These are phyloP conservation scores for Angophora floribunda DNA, from an alignment of 345 rosid genomes.

Conservation along the genomic window DNA sequence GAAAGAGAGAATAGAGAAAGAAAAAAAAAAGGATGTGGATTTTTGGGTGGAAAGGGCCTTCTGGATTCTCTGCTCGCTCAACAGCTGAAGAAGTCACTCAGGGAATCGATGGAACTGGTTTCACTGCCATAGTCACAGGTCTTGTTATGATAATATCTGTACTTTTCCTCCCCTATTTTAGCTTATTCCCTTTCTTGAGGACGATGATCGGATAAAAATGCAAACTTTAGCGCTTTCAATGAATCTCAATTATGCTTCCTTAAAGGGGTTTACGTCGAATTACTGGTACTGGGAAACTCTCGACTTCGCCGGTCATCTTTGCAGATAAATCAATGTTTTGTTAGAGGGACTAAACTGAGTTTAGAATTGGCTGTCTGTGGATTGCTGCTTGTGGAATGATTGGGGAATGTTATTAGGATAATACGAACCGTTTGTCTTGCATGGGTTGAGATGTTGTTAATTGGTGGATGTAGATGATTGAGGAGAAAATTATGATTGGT, in stretches of 20 bases:
- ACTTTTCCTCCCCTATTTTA: background rate
- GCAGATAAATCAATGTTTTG: background rate
- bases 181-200: background rate
- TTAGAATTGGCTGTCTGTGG: background rate
- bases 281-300: background rate
- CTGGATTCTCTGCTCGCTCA: slow-evolving; percentile 30
- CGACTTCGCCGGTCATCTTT: background rate
- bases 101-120: slow-evolving; percentile 37
- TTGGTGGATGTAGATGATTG: background rate
- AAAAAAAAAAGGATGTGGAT: slow-evolving; percentile 1
- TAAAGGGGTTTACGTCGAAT: background rate
- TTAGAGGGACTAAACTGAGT: background rate
- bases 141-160: background rate
- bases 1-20: background rate
- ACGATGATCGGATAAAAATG: background rate
- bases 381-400: background rate
- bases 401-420: background rate
- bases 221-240: background rate
- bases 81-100: slow-evolving; percentile 37
- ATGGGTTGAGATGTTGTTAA: background rate
- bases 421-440: background rate
- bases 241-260: background rate
- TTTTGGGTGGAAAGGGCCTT: slow-evolving; percentile 23
- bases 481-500: background rate
- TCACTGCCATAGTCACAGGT: slow-evolving; percentile 49